Evolutionary conservation across 192 early-diverging fungal genomes (phyloP), one percentile per base, ranked within the genome.

Genomic region (Lobosporangium transversale): DNA sequence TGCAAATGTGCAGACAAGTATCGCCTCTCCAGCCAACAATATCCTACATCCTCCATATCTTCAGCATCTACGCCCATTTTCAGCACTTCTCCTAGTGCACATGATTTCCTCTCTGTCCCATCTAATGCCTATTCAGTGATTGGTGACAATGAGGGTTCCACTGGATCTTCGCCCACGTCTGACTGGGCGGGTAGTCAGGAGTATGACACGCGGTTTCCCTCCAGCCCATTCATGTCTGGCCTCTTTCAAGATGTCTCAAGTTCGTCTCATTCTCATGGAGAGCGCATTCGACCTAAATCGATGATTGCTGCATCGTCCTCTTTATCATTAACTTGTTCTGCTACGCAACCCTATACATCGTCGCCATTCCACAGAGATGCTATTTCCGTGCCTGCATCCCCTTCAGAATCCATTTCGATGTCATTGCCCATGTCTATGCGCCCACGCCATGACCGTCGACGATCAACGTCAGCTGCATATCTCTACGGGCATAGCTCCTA

Each of bases 321-420:
- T 2, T 26, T 44, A 12, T 40, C 37, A 20, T 36, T 27, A 7
- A n/a, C 31, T 4, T 62, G 44, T 15, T 49, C 36, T 2, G 27
- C 69, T 17, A 43, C 27, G 4, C 52, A 57, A 42, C 53, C 59
- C 24, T 62, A 62, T 8, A 24, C 32, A 4, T 57, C 43, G 5
- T 57, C 68, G 9, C 58, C 68, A 27, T 62, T 42, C 53, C 48
- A 62, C 53, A 62, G 49, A 12, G 60, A 70, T 24, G 49, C 68
- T n/a, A 5, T 67, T 0, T 53, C 53, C 8, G 15, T 24, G 18
- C 44, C 60, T 3, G 23, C 35, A n/a, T 66, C 52, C 6, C 35
- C 53, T 24, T 35, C 42, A 30, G 5, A 14, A 14, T 10, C 37
- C 37, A 40, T 40, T 7, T 40, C 37, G 37, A 7, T 40, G 37